Percentiles rank a stretch among this genome's conserved stretches.
These are phyloP conservation scores for Colletotrichum lupini DNA, from an alignment of 2,329 filamentous ascomycete genomes.

Conservation along the genomic window DNA sequence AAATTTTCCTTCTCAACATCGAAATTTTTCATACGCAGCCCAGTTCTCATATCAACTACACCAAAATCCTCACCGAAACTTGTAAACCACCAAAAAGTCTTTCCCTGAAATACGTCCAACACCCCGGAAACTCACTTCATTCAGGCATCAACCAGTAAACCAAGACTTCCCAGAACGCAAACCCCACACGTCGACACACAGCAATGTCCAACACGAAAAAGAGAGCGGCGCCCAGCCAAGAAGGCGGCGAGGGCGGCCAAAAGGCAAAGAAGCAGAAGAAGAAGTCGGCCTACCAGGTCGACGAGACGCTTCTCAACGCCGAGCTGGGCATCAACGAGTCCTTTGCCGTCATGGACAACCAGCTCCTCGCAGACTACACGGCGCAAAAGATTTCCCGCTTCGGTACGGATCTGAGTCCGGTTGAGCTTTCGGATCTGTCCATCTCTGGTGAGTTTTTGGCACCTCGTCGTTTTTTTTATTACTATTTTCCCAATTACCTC, in stretches of 20 bases:
- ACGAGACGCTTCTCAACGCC: constrained; percentile 70
- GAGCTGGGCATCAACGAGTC: constrained; percentile 82
- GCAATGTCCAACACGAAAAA: constrained; percentile 61
- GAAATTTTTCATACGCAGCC: constrained; percentile 30
- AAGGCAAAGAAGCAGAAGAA: constrained; percentile 66
- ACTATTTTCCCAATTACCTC: too few relatives aligned
- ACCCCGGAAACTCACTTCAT: neutral
- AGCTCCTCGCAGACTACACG: constrained; percentile 86
- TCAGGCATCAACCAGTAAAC: neutral
- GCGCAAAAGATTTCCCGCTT: constrained; percentile 83
- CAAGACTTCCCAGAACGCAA: neutral
- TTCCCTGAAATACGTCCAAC: too few relatives aligned
- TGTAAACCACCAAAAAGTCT: neutral
- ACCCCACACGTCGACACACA: neutral
- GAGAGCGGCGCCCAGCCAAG: constrained; percentile 64
- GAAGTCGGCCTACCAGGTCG: constrained; percentile 62
- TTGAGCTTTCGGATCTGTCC: constrained; percentile 86
- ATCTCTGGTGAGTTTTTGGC: constrained; percentile 73
- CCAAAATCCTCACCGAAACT: neutral
- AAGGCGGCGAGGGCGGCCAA: constrained; percentile 48
- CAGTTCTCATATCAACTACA: constrained; percentile 19
- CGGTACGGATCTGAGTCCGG: constrained; percentile 80
- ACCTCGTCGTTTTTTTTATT: neutral
- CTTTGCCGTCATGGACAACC: constrained; percentile 84
- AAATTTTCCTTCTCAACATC: neutral